Percentiles rank a stretch among this genome's conserved stretches.
These are phyloP conservation scores for Termitomyces sp. DNA, from an alignment of 768 basidiomycete genomes.

Conservation along the genomic window DNA sequence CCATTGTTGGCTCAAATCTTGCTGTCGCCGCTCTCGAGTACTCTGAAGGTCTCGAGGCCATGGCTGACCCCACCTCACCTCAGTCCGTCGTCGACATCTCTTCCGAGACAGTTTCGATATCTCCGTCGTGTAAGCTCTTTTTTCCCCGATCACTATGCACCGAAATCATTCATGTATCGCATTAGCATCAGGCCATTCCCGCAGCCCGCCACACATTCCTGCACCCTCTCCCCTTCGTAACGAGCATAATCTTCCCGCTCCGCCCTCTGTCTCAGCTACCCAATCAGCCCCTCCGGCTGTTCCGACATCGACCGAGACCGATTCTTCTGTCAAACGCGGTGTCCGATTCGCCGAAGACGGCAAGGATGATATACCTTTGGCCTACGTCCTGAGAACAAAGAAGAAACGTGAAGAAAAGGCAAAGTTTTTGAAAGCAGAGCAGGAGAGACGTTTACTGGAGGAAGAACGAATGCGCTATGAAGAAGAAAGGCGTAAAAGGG, in stretches of 20 bases:
- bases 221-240: slow-evolving; percentile 47
- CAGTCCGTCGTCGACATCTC: slow-evolving; percentile 13
- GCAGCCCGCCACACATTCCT: slow-evolving; percentile 32
- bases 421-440: slow-evolving; percentile 56
- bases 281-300: slow-evolving; percentile 10
- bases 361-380: slow-evolving; percentile 68
- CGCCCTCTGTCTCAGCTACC: slow-evolving; percentile 5
- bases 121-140: slow-evolving; percentile 14
- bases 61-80: slow-evolving; percentile 37
- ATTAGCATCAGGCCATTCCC: slow-evolving; percentile 21
- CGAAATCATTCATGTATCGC: slow-evolving; percentile 8
- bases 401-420: slow-evolving; percentile 73
- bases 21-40: slow-evolving; percentile 73
- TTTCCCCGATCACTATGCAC: neutral
- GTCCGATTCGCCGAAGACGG: slow-evolving; percentile 65
- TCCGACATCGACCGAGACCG: slow-evolving; percentile 7
- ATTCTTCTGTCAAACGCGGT: slow-evolving; percentile 41
- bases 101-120: slow-evolving; percentile 11
- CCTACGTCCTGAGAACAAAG: slow-evolving; percentile 65
- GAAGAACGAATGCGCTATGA: slow-evolving; percentile 42
- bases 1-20: slow-evolving; percentile 42
- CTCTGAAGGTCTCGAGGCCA: slow-evolving; percentile 59
- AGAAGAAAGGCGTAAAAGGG: slow-evolving; percentile 36
- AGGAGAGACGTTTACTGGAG: slow-evolving; percentile 45
- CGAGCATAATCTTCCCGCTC: slow-evolving; percentile 23